Conservation (phyloP, 2,329 filamentous ascomycete genomes). For the Diplodia mutila region DNA sequence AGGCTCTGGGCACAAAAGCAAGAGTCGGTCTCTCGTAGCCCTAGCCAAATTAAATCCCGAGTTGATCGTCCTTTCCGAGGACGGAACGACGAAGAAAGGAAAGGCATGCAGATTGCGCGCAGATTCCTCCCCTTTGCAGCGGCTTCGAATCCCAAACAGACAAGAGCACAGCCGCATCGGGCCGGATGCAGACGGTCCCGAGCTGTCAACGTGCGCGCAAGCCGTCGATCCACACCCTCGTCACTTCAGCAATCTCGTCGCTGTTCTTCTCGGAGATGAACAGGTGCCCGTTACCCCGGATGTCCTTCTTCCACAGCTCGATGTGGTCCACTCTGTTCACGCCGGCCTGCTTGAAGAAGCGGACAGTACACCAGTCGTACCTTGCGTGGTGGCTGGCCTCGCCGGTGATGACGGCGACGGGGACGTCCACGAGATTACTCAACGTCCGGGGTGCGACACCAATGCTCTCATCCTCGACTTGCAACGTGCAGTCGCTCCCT, state of each 20-base stretch:
- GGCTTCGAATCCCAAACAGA: not conserved
- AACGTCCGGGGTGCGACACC: not conserved
- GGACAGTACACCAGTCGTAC: not conserved
- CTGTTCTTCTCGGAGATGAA: constrained; percentile 12
- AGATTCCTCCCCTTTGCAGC: not conserved
- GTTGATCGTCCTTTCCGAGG: not conserved
- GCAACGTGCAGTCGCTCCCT: not conserved
- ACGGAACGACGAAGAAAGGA: not conserved
- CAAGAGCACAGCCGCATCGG: not conserved
- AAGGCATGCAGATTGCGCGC: not conserved
- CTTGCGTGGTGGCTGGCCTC: constrained; percentile 7
- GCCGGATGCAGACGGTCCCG: not conserved
- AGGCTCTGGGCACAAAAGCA: not conserved
- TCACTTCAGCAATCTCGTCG: constrained; percentile 13
- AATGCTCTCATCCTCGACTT: not conserved
- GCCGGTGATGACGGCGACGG: not conserved
- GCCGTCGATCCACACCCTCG: not conserved
- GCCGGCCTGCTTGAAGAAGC: not conserved
- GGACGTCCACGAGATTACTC: not conserved
- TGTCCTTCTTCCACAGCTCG: not conserved
- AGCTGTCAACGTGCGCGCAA: not conserved
- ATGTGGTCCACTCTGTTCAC: not conserved
- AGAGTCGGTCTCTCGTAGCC: not conserved
- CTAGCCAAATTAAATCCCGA: not conserved
- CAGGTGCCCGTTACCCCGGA: not conserved